These are phyloP conservation scores for Corylus americana DNA, from an alignment of 306 rosid species.

Conservation along the genomic window DNA sequence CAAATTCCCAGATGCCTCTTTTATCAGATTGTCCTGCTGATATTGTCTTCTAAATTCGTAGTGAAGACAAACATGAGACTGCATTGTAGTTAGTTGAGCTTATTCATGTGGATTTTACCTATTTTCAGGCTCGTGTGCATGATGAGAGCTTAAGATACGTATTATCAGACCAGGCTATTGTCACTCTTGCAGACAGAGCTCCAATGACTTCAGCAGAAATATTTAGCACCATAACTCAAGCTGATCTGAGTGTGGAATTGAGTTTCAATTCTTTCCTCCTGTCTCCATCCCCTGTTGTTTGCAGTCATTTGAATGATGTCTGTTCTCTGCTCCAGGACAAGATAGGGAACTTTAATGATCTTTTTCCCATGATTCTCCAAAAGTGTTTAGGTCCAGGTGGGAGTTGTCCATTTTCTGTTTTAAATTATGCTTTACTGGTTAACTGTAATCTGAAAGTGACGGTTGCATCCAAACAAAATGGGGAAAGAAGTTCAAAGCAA, in stretches of 20 bases:
- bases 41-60: constrained; percentile 5
- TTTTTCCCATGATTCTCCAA: constrained; percentile 63
- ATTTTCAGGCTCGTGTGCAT: constrained; percentile 87
- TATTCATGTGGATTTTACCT: constrained; percentile 28
- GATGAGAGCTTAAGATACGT: constrained; percentile 92
- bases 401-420: constrained; percentile 74
- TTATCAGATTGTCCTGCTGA: not conserved
- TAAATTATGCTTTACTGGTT: constrained; percentile 70
- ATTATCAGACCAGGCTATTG: constrained; percentile 79
- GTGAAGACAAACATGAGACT: constrained; percentile 16
- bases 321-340: constrained; percentile 53
- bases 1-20: not conserved
- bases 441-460: constrained; percentile 54
- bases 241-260: constrained; percentile 57
- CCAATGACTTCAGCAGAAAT: constrained; percentile 45
- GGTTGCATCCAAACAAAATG: constrained; percentile 44
- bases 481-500: constrained; percentile 49
- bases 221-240: constrained; percentile 48
- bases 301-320: constrained; percentile 69
- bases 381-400: constrained; percentile 82
- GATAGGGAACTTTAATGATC: constrained; percentile 45
- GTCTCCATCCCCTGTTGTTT: constrained; percentile 77
- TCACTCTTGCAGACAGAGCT: constrained; percentile 65
- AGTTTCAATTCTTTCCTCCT: constrained; percentile 42
- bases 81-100: constrained; percentile 16